Percentiles rank a stretch among this genome's conserved stretches.
Evolutionary conservation across 176 grass and related monocot genomes (phyloP).

Genomic region (Hordeum marinum): DNA sequence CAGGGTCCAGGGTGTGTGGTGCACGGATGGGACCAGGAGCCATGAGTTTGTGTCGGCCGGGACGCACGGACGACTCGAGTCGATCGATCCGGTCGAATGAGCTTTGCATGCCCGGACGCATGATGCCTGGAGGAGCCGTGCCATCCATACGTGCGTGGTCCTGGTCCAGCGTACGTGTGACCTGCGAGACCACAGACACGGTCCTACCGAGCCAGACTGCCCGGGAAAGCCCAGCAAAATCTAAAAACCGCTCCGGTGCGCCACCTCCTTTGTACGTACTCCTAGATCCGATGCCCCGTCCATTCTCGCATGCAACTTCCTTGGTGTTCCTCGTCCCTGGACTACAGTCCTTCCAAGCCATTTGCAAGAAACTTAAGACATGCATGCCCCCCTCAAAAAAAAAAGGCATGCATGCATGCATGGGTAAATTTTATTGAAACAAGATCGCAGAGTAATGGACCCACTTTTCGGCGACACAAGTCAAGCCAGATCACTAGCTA

Average conservation of each 20-base stretch:
- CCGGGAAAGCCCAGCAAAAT: background rate
- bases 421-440: background rate
- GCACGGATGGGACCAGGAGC: background rate
- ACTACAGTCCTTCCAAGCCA: too few relatives aligned
- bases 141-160: background rate
- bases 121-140: background rate
- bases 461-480: background rate
- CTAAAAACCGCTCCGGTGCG: background rate
- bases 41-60: background rate
- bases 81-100: background rate
- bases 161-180: background rate
- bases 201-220: background rate
- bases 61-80: too few relatives aligned
- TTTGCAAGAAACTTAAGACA: too few relatives aligned
- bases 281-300: too few relatives aligned
- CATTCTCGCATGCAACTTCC: too few relatives aligned
- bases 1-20: background rate
- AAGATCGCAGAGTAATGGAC: background rate
- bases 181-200: background rate
- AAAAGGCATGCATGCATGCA: too few relatives aligned
- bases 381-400: too few relatives aligned
- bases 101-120: background rate
- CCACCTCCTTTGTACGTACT: background rate
- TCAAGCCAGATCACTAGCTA: background rate
- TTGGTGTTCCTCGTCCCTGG: too few relatives aligned